Percentiles rank a stretch among this genome's conserved stretches.
Conservation (phyloP, 495 filamentous ascomycete genomes). For the Aspergillus avenaceus region DNA sequence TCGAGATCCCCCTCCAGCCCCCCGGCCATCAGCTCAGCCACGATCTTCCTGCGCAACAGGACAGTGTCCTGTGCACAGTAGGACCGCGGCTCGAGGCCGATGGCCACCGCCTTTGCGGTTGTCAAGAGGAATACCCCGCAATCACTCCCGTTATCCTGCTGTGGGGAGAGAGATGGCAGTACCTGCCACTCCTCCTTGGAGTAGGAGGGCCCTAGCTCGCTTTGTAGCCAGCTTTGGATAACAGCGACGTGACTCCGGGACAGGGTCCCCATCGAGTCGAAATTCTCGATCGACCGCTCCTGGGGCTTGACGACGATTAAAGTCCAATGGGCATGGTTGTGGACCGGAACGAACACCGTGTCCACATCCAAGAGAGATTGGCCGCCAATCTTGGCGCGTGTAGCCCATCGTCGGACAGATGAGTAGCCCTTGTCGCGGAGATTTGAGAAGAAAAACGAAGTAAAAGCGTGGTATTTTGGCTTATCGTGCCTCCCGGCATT, state of each 20-base stretch:
- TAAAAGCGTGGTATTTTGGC: conserved; percentile 67
- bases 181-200: conserved; percentile 59
- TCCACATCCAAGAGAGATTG: conserved; percentile 51
- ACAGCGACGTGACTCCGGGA: conserved; percentile 28
- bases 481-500: conserved; percentile 40
- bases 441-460: conserved; percentile 65
- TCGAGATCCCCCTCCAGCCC: conserved; percentile 52
- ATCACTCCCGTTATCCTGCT: conserved; percentile 68
- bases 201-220: conserved; percentile 54
- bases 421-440: conserved; percentile 50
- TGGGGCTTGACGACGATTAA: conserved; percentile 66
- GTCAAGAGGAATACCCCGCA: conserved; percentile 79
- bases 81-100: conserved; percentile 58
- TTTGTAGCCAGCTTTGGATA: conserved; percentile 53
- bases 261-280: conserved; percentile 61
- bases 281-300: conserved; percentile 62
- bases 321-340: conserved; percentile 50
- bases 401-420: conserved; percentile 48
- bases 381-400: conserved; percentile 53
- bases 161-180: conserved; percentile 40
- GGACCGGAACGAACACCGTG: conserved; percentile 60
- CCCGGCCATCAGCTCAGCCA: conserved; percentile 64
- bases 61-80: conserved; percentile 56
- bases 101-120: conserved; percentile 64
- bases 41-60: conserved; percentile 58